Percentiles rank a stretch among this genome's conserved stretches.
phyloP scores from a whole-genome alignment of 2,329 filamentous ascomycete species.

The Diaporthe sp. region DNA sequence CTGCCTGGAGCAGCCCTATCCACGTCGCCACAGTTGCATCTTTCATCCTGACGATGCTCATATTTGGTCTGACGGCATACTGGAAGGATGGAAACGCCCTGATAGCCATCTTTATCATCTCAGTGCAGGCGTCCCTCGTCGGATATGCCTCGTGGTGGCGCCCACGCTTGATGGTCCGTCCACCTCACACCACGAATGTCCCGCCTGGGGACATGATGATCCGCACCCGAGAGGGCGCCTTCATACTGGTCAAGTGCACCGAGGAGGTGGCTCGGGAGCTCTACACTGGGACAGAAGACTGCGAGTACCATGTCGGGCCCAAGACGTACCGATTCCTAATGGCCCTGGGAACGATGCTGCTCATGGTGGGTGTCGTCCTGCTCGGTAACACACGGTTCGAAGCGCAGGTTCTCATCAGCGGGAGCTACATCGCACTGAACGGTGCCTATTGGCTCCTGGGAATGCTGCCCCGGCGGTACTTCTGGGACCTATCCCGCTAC shows the following conservation, averaged over 20 bases:
- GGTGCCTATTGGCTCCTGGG: constrained; percentile 71
- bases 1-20: constrained; percentile 64
- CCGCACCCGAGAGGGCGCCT: constrained; percentile 71
- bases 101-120: constrained; percentile 65
- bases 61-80: constrained; percentile 58
- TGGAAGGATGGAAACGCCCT: constrained; percentile 66
- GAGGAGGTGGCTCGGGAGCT: constrained; percentile 75
- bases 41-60: constrained; percentile 61
- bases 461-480: constrained; percentile 61
- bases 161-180: constrained; percentile 66
- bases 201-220: constrained; percentile 73
- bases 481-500: constrained; percentile 68
- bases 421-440: constrained; percentile 71
- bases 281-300: constrained; percentile 73
- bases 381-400: constrained; percentile 74
- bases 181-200: constrained; percentile 60
- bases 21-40: constrained; percentile 68
- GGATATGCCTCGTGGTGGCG: constrained; percentile 72
- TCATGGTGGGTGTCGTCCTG: constrained; percentile 73
- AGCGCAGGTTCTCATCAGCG: constrained; percentile 71
- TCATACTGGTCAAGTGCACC: constrained; percentile 69
- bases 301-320: constrained; percentile 65
- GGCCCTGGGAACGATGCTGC: constrained; percentile 69
- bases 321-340: constrained; percentile 67
- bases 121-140: constrained; percentile 65